Evolutionary conservation across 768 basidiomycete genomes (phyloP), one percentile per base, ranked within the genome.

Genomic region (Lactarius psammicola): DNA sequence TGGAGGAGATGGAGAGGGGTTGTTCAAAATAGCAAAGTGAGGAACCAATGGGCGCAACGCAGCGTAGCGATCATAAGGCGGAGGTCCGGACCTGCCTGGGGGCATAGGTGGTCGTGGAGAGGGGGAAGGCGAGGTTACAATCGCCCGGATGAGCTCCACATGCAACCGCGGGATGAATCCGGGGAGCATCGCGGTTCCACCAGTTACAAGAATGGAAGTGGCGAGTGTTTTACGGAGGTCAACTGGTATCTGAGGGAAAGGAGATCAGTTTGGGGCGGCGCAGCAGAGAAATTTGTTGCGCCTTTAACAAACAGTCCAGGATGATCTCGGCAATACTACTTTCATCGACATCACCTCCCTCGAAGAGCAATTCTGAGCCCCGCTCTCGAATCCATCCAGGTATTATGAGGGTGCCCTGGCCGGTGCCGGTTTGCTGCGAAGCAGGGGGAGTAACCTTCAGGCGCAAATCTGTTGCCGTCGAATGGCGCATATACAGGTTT

Each of bases 301-400:
- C 95, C 83, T 92, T 95, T 33, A 94, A 78, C 31, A 98, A 76
- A 3, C 87, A 81, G 65, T 92, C 87, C 8, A 98, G 76, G 13
- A 98, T 82, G 31, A 88, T 82, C 72, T 95, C 93, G 0, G 92
- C 90, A 8, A 95, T 78, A 67, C 90, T 94, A 67, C 83, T 84
- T 76, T 94, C 91, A 70, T 96, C 94, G 11, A 93, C 87, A 70
- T 95, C 93, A 7, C 92, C 92, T 1, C 88, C 88, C 73, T 93
- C 92, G 68, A 97, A 98, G 11, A 98, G 78, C 6, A 96, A 83
- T 75, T 98, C 97, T 1, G 95, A 87, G 1, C 90, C 90, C 17
- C 95, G 82, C 74, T 98, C 96, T 51, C 96, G 78, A 46, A 99
- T 82, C 97, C 97, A 99, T 2, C 96, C 96, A 1, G 96, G 96